Conservation (phyloP, 306 rosid genomes). For the Dryas octopetala region DNA sequence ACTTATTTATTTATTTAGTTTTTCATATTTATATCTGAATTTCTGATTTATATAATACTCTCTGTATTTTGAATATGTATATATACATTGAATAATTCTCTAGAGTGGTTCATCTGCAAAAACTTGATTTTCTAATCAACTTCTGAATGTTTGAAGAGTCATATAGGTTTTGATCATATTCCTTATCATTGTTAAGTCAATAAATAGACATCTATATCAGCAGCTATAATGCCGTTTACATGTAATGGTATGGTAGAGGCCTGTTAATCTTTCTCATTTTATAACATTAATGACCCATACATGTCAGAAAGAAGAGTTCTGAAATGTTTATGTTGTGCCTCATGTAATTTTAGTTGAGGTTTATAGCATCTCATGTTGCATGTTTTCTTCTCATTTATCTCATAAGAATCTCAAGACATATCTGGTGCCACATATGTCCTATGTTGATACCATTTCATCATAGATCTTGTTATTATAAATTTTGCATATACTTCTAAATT, state of each 20-base stretch:
- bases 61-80: conserved; percentile 8
- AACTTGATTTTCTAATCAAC: not conserved
- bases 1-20: not conserved
- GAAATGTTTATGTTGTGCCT: not conserved
- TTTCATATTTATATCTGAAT: not conserved
- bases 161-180: not conserved
- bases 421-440: not conserved
- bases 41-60: not conserved
- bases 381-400: not conserved
- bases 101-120: not conserved
- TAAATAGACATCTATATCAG: not conserved
- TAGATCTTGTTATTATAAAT: not conserved
- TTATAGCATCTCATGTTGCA: not conserved
- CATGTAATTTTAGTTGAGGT: not conserved
- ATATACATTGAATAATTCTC: not conserved
- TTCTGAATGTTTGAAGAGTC: not conserved
- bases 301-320: not conserved
- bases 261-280: not conserved
- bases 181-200: not conserved
- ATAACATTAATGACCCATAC: not conserved
- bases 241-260: not conserved
- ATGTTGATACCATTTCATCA: not conserved
- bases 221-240: too few relatives aligned
- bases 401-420: not conserved
- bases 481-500: not conserved